Base-by-base conservation (phyloP, 2,329 filamentous ascomycete species). In the Hymenoscyphus linearis region DNA sequence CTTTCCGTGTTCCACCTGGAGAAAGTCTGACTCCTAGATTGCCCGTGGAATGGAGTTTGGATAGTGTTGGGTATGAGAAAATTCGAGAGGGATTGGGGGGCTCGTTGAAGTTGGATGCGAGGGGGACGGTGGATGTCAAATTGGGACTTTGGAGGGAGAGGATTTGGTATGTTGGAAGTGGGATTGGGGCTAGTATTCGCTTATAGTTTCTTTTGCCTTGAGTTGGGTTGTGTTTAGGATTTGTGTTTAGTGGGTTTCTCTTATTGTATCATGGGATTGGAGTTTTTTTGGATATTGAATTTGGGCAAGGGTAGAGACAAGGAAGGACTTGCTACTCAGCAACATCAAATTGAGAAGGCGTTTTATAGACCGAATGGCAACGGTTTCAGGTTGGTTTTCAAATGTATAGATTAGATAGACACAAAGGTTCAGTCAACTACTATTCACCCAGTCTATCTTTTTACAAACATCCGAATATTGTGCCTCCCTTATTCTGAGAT, bases 1-100 rank as follows among this genome's bases (percentile, higher is more conserved):
- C 90, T 0, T 93, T 98, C 69, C 82, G 85, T 2, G 88, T 92
- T 1, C 87, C 88, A 0, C 91, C 93, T 0, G 91, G 92, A 0
- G 73, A 83, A 1, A 89, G 87, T 1, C 76, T 83, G 60, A 90
- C 89, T 0, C 93, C 93, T 0, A 83, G 82, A 61, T 73, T 99
- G 50, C 93, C 93, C 0, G 93, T 98, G 0, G 81, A 88, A 47
- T 93, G 93, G 88, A 86, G 85, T 36, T 72, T 91, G 18, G 86
- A 85, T 14, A 86, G 86, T 14, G 85, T 96, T 12, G 95, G 93
- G 2, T 96, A 93, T 68, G 91, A 91, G 47, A 90, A 90, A 58
- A 80, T 98, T 14, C 84, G 80, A 68, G 85, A 87, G 67, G 93
- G 93, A 12, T 74, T 98, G 0, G 93, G 93, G 0, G 93, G 93